These are phyloP conservation scores for Extremus antarcticus DNA, from an alignment of 495 filamentous ascomycete species.

Conservation along the genomic window DNA sequence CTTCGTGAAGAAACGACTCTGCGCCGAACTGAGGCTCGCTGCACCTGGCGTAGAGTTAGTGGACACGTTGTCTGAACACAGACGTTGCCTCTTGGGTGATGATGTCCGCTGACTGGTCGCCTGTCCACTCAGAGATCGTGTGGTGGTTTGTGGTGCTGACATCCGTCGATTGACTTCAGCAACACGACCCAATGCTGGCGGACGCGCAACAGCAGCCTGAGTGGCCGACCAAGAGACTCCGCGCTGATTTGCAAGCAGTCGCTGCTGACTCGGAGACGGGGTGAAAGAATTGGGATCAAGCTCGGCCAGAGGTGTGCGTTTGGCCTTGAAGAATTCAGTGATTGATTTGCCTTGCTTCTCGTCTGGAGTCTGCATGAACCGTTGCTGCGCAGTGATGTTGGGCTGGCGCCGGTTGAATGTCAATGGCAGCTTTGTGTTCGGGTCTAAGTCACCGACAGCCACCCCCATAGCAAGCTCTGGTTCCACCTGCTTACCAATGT, in stretches of 20 bases:
- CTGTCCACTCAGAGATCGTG: background rate
- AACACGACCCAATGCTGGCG: conserved; percentile 30
- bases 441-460: conserved; percentile 76
- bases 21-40: conserved; percentile 19
- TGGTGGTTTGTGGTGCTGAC: conserved; percentile 28
- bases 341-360: conserved; percentile 58
- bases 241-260: conserved; percentile 43
- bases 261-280: conserved; percentile 56
- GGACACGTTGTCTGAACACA: conserved; percentile 46
- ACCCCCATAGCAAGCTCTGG: conserved; percentile 60
- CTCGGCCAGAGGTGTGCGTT: conserved; percentile 69
- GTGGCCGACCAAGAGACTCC: conserved; percentile 40
- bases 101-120: background rate
- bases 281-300: conserved; percentile 78
- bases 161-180: background rate
- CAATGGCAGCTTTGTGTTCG: conserved; percentile 72
- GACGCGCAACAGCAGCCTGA: conserved; percentile 27
- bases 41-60: conserved; percentile 14
- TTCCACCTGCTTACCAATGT: conserved; percentile 58
- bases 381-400: conserved; percentile 18
- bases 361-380: conserved; percentile 25
- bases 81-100: conserved; percentile 48
- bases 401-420: conserved; percentile 26
- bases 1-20: conserved; percentile 50
- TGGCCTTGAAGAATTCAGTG: conserved; percentile 65